A percentile compares a stretch with the other conserved stretches of the same genome.
These are phyloP conservation scores for Diatrype stigma DNA, from an alignment of 2,329 filamentous ascomycete genomes.

Conservation along the genomic window DNA sequence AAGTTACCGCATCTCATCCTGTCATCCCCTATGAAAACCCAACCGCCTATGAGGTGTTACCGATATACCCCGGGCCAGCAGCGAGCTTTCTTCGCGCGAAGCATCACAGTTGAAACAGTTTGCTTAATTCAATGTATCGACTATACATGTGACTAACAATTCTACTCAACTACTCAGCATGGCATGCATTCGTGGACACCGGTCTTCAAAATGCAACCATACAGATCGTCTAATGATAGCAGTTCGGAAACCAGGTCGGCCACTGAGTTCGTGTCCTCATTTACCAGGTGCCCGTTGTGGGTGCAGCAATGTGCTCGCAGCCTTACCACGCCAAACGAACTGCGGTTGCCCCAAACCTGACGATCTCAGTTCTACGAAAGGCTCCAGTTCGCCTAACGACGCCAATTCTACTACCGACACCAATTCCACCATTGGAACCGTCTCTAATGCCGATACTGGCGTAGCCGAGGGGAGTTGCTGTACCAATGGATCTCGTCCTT, in stretches of 20 bases:
- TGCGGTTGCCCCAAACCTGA: slow-evolving; percentile 44
- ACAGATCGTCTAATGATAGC: slow-evolving; percentile 65
- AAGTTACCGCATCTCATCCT: slow-evolving; percentile 30
- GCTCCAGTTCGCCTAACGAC: slow-evolving; percentile 1
- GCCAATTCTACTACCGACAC: slow-evolving; percentile 1
- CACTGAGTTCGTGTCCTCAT: slow-evolving; percentile 66
- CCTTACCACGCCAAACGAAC: slow-evolving; percentile 55
- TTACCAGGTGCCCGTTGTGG: slow-evolving; percentile 57
- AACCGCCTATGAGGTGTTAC: neutral
- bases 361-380: neutral
- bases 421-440: slow-evolving; percentile 5
- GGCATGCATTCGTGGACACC: slow-evolving; percentile 72
- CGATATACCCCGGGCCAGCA: neutral
- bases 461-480: neutral
- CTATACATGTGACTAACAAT: neutral
- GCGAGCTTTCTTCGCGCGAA: slow-evolving; percentile 1
- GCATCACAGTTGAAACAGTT: neutral
- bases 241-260: slow-evolving; percentile 68
- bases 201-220: slow-evolving; percentile 71
- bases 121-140: neutral
- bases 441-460: slow-evolving; percentile 15
- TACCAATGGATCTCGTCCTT: neutral
- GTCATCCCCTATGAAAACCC: neutral
- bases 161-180: slow-evolving; percentile 41
- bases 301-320: slow-evolving; percentile 60